Base-by-base conservation (phyloP, 192 early-diverging fungal genomes). In the Lobosporangium transversale region DNA sequence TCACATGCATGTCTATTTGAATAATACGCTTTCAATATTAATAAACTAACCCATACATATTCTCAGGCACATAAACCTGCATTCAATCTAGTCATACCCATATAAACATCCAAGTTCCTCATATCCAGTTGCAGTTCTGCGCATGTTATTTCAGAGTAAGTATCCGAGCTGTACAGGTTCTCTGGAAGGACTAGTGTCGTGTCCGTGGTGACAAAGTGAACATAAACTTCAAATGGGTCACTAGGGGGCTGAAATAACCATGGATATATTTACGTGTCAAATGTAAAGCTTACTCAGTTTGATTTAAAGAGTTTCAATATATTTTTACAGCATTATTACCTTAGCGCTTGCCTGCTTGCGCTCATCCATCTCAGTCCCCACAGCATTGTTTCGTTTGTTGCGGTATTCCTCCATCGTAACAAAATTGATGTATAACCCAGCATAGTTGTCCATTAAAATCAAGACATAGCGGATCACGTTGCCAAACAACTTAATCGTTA, bases 381-480 rank as follows among this genome's bases (percentile, higher is more conserved):
- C 57, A 35, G 44, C 33, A 27, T 74, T 51, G 15, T 18, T 55
- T 17, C 68, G 45, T 27, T 52, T 65, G 47, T 33, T 51, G 18
- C 86, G 81, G 66, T 89, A 92, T 57, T 92, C 90, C 4, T 91
- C 88, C 50, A 88, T 66, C 0, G 84, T 89, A 2, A 85, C 70
- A 74, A 89, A 88, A 53, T 89, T 81, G 9, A 83, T 53, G 55
- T 79, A 84, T 6, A 81, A 70, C 21, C 91, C 92, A 40, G 89
- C 78, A 65, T 93, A 94, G 47, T 94, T 94, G 35, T 89, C 87
- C 48, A 86, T 87, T 14, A 94, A 53, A 24, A 88, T 86, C 17
- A 94, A 73, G 9, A 92, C 62, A 47, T 90, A 88, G 18, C 87
- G 83, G 12, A 92, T 81, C 21, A 91, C 62, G 47, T 87, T 87